Base-by-base conservation (phyloP, 768 basidiomycete genomes). In the Paxillus ammoniavirescens region DNA sequence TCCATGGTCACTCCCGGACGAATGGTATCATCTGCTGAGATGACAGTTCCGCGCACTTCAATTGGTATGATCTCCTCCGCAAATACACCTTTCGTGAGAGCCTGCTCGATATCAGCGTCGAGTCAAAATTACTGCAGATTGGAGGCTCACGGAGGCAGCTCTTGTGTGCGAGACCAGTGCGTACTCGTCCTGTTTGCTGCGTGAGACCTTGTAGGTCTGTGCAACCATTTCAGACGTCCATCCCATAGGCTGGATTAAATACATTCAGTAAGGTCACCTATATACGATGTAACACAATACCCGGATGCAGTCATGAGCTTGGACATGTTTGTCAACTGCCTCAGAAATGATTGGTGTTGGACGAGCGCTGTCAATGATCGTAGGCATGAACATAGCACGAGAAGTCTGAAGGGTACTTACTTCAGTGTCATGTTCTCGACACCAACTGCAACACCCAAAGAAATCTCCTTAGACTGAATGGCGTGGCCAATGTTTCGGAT, bases 201-300 rank as follows among this genome's bases (percentile, higher is more conserved):
- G 86, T 4, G 91, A 77, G 53, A 94, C 71, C n/a, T 83, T 78
- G 73, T 84, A 94, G 8, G 80, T 74, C 62, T 86, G 70, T n/a
- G 92, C 90, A 18, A 93, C 90, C 84, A 90, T 86, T 69, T 94
- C 92, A 5, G 90, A 90, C 1, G 92, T 94, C 92, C 92, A 99
- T 47, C 93, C 93, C 93, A 94, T 94, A 10, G 91, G 87, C 88
- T 92, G 56, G 13, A 21, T 33, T 42, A 42, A 10, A 23, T 37
- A 35, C 53, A n/a, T 13, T 58, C 45, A 56, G 15, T 26, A 23
- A 23, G 26, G 37, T 42, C 15, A 36, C 36, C 3, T 13, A 2
- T 8, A n/a, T 56, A 26, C 37, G 31, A 8, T 28, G 33, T 1
- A 37, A 31, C 13, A 15, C 37, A 26, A 30, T 56, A 51, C 88